Conservation (phyloP, 1,284 basidiomycete species). For the Pisolithus thermaeus region DNA sequence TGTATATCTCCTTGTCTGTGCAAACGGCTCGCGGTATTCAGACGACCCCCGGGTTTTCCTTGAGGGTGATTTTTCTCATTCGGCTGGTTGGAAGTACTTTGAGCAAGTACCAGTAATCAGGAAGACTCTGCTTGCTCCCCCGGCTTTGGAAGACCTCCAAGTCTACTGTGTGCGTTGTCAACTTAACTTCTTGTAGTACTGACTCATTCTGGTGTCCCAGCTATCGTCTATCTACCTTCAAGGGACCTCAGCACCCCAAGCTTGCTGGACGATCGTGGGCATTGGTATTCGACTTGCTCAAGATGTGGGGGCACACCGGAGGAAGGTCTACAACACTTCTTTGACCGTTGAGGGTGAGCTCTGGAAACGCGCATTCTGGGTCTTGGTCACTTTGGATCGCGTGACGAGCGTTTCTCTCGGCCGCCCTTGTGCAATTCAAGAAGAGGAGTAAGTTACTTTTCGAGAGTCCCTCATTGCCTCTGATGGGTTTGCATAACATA, state of each 20-base stretch:
- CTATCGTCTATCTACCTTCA: slow-evolving; percentile 44
- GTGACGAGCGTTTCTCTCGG: slow-evolving; percentile 67
- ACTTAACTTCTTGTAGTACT: background rate
- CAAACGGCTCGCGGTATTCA: slow-evolving; percentile 64
- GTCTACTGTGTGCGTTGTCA: slow-evolving; percentile 37
- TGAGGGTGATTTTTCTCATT: slow-evolving; percentile 41
- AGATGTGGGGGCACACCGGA: slow-evolving; percentile 62
- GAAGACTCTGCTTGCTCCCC: slow-evolving; percentile 42
- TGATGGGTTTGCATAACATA: slow-evolving; percentile 18
- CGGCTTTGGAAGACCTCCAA: slow-evolving; percentile 60
- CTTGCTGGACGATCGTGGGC: slow-evolving; percentile 68
- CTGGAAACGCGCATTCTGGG: slow-evolving; percentile 79
- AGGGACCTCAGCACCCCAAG: slow-evolving; percentile 61
- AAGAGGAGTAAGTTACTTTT: slow-evolving; percentile 63
- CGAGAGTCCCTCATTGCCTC: background rate
- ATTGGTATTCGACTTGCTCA: slow-evolving; percentile 66
- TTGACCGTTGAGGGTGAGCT: slow-evolving; percentile 55
- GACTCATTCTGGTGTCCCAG: slow-evolving; percentile 20
- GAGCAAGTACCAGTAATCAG: slow-evolving; percentile 52
- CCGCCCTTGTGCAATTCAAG: slow-evolving; percentile 76
- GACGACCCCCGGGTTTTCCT: slow-evolving; percentile 57
- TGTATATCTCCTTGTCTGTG: slow-evolving; percentile 70
- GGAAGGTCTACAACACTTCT: slow-evolving; percentile 36
- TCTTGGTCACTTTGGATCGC: slow-evolving; percentile 59
- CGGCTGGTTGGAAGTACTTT: slow-evolving; percentile 74